Base-by-base conservation (phyloP, 805 yeast genomes). In the Myxozyma melibiosi region DNA sequence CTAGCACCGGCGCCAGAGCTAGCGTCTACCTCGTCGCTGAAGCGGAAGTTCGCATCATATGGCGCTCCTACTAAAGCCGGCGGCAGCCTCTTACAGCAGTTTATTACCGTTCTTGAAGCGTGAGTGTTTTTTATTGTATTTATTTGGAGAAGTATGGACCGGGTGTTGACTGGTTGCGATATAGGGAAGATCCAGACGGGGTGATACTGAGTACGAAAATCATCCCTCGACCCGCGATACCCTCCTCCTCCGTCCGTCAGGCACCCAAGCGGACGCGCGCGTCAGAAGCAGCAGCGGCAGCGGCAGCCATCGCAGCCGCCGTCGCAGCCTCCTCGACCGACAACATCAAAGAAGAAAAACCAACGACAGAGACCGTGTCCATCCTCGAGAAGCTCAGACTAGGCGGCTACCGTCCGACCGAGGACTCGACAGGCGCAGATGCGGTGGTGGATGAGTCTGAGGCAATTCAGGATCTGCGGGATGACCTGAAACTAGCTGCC, bases 151-250 rank as follows among this genome's bases (percentile, higher is more conserved):
- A 18, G 16, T 18, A 14, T 16, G 27, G 18, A 9, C n/a, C 31
- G 2, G 11, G 16, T 28, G 33, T 16, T 48, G 9, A 4, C 7
- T 22, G 38, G 8, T 11, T 39, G 4, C 7, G 27, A n/a, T 16
- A 22, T 20, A 55, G 60, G 16, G 62, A 58, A 31, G 62, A 58
- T 42, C 62, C 62, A 1, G 55, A 50, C 5, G 45, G 40, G 13
- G 52, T 43, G 4, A 57, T 58, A 11, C 49, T 58, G 6, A 53
- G 41, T 16, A 37, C 58, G 25, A 49, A 56, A 31, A 44, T 42
- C 14, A 22, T 56, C 6, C 47, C 46, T 11, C 50, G 53, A 11
- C 58, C 58, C 16, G 20, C 35, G 18, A 18, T 24, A 18, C 20
- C 33, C n/a, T 24, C 13, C 41, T 42, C 20, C 50, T 41, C 13